Evolutionary conservation across 495 filamentous ascomycete genomes (phyloP).

Genomic region (Daldinia caldariorum): DNA sequence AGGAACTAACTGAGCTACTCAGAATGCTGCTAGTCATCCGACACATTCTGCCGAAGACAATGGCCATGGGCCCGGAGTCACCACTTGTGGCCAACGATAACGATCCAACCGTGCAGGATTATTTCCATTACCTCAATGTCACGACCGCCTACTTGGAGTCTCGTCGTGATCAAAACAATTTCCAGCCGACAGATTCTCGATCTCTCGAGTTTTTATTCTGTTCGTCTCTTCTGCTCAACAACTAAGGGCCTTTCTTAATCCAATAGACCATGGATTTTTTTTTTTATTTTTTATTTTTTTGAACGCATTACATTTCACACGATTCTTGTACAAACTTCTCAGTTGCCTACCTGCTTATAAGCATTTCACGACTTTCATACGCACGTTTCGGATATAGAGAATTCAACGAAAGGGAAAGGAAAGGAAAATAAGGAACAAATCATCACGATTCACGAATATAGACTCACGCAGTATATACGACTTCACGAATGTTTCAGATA

Average conservation of each 20-base stretch:
- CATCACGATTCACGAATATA: slow-evolving; percentile 30
- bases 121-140: slow-evolving; percentile 69
- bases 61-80: slow-evolving; percentile 60
- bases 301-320: slow-evolving; percentile 1
- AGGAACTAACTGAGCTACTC: slow-evolving; percentile 75
- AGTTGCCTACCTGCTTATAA: not conserved
- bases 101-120: slow-evolving; percentile 62
- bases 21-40: slow-evolving; percentile 80
- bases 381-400: not conserved
- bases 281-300: slow-evolving; percentile 13
- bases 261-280: not conserved
- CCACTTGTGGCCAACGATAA: slow-evolving; percentile 64
- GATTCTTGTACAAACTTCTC: slow-evolving; percentile 20
- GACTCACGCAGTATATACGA: slow-evolving; percentile 12
- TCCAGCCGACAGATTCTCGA: slow-evolving; percentile 71
- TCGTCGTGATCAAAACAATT: slow-evolving; percentile 58
- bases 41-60: slow-evolving; percentile 71
- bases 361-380: not conserved
- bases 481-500: slow-evolving; percentile 5
- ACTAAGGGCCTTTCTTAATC: slow-evolving; percentile 12
- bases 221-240: slow-evolving; percentile 64
- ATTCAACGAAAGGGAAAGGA: not conserved
- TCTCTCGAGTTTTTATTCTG: slow-evolving; percentile 74
- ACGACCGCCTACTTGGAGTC: slow-evolving; percentile 55
- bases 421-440: not conserved